These are phyloP conservation scores for Lepidium aucheri DNA, from an alignment of 345 rosid genomes.

Conservation along the genomic window DNA sequence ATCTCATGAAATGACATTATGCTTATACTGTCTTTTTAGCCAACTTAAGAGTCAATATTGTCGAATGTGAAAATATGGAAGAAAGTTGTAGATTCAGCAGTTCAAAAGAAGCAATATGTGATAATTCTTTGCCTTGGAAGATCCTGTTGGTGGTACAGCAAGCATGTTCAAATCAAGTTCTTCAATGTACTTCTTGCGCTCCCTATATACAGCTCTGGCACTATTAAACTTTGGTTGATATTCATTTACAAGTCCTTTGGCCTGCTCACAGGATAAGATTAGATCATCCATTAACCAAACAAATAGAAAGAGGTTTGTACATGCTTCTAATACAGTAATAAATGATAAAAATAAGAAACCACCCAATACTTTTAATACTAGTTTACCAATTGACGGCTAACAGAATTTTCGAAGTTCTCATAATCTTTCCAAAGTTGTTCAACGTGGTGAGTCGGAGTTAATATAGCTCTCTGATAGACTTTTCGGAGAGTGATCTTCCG, in stretches of 20 bases:
- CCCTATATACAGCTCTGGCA: constrained; percentile 90
- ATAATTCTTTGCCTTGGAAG: constrained; percentile 45
- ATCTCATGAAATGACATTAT: not conserved
- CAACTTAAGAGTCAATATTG: not conserved
- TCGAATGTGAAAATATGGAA: not conserved
- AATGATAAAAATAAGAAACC: not conserved
- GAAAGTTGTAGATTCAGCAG: not conserved
- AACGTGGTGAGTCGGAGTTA: constrained; percentile 82
- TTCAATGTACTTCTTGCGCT: constrained; percentile 84
- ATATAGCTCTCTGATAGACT: constrained; percentile 77
- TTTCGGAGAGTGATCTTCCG: constrained; percentile 73
- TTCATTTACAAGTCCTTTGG: constrained; percentile 86
- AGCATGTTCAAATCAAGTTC: constrained; percentile 94
- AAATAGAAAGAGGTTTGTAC: not conserved
- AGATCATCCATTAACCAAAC: constrained; percentile 10
- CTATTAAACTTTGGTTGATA: constrained; percentile 87
- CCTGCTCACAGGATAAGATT: constrained; percentile 46
- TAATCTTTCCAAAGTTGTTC: constrained; percentile 97
- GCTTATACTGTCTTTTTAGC: not conserved
- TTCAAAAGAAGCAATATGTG: constrained; percentile 10
- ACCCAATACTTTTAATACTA: not conserved
- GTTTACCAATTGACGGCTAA: constrained; percentile 86
- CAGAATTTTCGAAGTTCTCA: constrained; percentile 88
- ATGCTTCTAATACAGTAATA: not conserved
- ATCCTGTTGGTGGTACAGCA: constrained; percentile 81